Percentiles rank a stretch among this genome's conserved stretches.
Conservation (phyloP, 1,284 basidiomycete species). For the Fistulinella staudtii region DNA sequence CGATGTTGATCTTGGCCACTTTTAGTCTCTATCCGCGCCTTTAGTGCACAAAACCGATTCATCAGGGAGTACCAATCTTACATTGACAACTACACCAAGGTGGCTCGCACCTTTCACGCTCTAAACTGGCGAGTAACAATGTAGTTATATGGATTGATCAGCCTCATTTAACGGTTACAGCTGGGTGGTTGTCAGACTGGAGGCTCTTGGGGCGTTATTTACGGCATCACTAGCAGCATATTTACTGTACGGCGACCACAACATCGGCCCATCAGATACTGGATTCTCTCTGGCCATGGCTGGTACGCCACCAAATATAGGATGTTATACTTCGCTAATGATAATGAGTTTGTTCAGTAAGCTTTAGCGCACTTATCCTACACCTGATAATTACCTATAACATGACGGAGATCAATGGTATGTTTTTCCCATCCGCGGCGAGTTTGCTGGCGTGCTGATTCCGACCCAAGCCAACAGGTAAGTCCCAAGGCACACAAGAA, state of each 20-base stretch:
- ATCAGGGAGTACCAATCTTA: slow-evolving; percentile 41
- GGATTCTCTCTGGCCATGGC: slow-evolving; percentile 51
- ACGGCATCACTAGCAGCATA: slow-evolving; percentile 51
- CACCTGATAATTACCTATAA: slow-evolving; percentile 10
- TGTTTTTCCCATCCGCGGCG: not conserved
- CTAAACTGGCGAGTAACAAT: slow-evolving; percentile 47
- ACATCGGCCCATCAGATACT: slow-evolving; percentile 41
- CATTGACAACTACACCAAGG: slow-evolving; percentile 47
- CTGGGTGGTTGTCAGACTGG: slow-evolving; percentile 55
- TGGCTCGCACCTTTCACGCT: slow-evolving; percentile 48
- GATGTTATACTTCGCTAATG: not conserved
- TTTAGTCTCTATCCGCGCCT: slow-evolving; percentile 59
- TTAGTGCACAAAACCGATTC: slow-evolving; percentile 49
- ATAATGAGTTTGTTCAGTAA: not conserved
- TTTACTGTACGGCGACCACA: slow-evolving; percentile 30
- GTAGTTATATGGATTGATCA: no score
- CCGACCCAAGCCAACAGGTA: slow-evolving; percentile 11
- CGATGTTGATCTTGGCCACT: not conserved
- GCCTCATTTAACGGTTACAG: slow-evolving; percentile 18
- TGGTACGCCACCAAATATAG: slow-evolving; percentile 40
- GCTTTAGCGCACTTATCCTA: slow-evolving; percentile 2
- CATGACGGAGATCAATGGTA: slow-evolving; percentile 9
- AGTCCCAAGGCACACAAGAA: not conserved
- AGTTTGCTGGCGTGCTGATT: not conserved
- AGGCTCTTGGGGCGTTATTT: slow-evolving; percentile 50